phyloP scores from a whole-genome alignment of 805 yeast species.

The Sungouiozyma intestinalis region DNA sequence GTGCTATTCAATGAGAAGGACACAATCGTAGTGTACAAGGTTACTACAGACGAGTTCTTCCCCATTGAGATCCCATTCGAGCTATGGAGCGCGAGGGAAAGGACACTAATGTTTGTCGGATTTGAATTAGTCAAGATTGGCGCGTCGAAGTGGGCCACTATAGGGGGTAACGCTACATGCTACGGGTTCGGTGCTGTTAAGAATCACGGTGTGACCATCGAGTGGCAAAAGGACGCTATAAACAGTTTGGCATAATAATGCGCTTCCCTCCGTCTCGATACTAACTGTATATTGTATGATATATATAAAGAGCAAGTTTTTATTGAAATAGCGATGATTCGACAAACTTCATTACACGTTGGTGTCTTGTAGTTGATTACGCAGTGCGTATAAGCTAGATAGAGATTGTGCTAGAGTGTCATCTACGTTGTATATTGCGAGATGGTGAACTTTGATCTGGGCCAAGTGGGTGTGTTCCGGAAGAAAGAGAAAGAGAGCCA shows the following conservation, averaged over 20 bases:
- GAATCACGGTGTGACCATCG: conserved; percentile 21
- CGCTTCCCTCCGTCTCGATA: too few species aligned
- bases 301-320: too few species aligned
- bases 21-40: conserved; percentile 31
- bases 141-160: conserved; percentile 11
- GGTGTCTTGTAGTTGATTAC: not conserved
- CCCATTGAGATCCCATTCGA: conserved; percentile 25
- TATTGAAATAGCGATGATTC: too few species aligned
- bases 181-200: conserved; percentile 65
- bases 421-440: not conserved
- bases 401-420: not conserved
- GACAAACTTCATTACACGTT: too few species aligned
- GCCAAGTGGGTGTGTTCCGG: conserved; percentile 22
- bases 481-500: conserved; percentile 18
- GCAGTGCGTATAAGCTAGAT: not conserved
- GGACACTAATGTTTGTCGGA: conserved; percentile 40
- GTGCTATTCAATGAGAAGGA: conserved; percentile 27
- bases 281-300: too few species aligned
- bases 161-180: conserved; percentile 76
- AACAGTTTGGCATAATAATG: too few species aligned
- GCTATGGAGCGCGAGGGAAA: conserved; percentile 28
- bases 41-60: conserved; percentile 10
- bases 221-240: not conserved
- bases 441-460: conserved; percentile 23
- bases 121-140: conserved; percentile 31